These are phyloP conservation scores for Colletotrichum siamense DNA, from an alignment of 2,329 filamentous ascomycete genomes.

Conservation along the genomic window DNA sequence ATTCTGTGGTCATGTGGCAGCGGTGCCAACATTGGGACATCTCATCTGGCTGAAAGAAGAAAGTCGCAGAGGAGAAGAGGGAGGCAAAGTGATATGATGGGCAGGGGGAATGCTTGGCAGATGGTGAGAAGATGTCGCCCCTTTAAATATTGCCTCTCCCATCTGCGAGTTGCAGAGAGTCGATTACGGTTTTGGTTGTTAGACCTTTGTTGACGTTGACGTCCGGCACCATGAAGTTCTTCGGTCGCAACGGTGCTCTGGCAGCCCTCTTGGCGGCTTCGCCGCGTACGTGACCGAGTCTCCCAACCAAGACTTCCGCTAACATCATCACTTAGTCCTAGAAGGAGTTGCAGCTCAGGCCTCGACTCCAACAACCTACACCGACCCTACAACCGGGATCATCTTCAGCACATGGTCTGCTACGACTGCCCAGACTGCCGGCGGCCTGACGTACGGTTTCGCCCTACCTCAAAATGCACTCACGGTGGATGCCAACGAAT, in stretches of 20 bases:
- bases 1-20: slow-evolving; percentile 9
- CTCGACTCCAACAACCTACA: slow-evolving; percentile 33
- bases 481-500: slow-evolving; percentile 56
- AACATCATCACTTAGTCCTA: slow-evolving; percentile 3
- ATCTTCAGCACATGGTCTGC: slow-evolving; percentile 57
- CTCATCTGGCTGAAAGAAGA: neutral
- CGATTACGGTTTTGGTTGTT: neutral
- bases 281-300: neutral
- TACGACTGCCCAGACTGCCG: slow-evolving; percentile 35
- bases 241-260: slow-evolving; percentile 16
- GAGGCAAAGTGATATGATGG: neutral
- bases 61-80: neutral
- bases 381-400: slow-evolving; percentile 55
- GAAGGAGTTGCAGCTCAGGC: slow-evolving; percentile 22
- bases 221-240: slow-evolving; percentile 16
- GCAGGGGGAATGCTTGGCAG: neutral
- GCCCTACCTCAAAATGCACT: slow-evolving; percentile 56
- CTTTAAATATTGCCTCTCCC: slow-evolving; percentile 5
- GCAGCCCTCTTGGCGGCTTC: slow-evolving; percentile 16
- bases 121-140: neutral
- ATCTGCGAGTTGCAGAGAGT: neutral
- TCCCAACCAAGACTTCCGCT: neutral
- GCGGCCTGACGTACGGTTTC: slow-evolving; percentile 59
- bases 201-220: slow-evolving; percentile 5
- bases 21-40: neutral